A percentile compares a stretch with the other conserved stretches of the same genome.
These are phyloP conservation scores for Mucor lusitanicus DNA, from an alignment of 371 early-diverging fungal genomes.

Conservation along the genomic window DNA sequence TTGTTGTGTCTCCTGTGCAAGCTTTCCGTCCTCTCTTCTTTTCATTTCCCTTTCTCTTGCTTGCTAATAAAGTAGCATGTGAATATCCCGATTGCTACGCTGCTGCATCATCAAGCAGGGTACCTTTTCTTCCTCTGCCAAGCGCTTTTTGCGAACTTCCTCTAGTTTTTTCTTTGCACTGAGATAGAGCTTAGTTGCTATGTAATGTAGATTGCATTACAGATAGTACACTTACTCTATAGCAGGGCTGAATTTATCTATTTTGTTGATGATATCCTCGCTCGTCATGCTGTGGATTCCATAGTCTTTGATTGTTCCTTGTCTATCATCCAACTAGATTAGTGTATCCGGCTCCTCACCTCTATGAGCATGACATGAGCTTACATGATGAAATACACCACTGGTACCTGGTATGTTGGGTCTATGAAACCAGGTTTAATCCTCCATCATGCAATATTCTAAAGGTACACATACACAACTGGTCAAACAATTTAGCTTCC, in stretches of 20 bases:
- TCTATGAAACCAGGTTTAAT: neutral
- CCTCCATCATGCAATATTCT: neutral
- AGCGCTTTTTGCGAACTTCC: neutral
- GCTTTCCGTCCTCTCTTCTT: slow-evolving; percentile 33
- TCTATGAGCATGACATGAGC: neutral
- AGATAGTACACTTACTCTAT: neutral
- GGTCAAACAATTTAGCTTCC: slow-evolving; percentile 11
- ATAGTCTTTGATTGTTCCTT: neutral
- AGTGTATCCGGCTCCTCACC: neutral
- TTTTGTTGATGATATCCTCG: neutral
- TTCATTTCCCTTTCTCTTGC: slow-evolving; percentile 27
- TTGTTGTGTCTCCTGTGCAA: slow-evolving; percentile 20
- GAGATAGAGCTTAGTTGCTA: neutral
- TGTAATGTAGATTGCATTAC: neutral
- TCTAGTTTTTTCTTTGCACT: neutral
- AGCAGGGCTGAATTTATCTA: neutral
- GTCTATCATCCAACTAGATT: neutral
- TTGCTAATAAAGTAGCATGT: slow-evolving; percentile 5
- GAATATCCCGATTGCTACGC: neutral
- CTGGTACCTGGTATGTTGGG: slow-evolving; percentile 11
- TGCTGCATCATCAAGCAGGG: neutral
- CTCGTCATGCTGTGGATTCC: neutral
- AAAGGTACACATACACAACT: slow-evolving; percentile 5
- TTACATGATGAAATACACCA: slow-evolving; percentile 16
- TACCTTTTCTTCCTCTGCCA: neutral